These are phyloP conservation scores for Cucurbita pepo DNA, from an alignment of 306 rosid genomes.

Conservation along the genomic window DNA sequence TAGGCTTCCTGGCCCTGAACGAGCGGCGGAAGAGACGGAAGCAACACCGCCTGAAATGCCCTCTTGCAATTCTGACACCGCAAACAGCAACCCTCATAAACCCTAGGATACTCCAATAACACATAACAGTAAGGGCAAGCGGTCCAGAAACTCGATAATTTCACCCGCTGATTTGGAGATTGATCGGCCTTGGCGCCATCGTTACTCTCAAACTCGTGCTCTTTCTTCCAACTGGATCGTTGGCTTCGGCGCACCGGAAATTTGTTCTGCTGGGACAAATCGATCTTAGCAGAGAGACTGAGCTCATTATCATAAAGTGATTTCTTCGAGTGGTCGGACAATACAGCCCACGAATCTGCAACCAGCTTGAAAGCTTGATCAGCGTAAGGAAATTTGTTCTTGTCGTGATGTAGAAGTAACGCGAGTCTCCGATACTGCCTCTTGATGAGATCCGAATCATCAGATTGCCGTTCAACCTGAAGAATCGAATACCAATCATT, in stretches of 20 bases:
- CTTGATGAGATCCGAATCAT: constrained; percentile 43
- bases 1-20: constrained; percentile 76
- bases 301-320: constrained; percentile 37
- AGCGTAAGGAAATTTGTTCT: constrained; percentile 49
- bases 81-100: constrained; percentile 60
- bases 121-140: constrained; percentile 81
- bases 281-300: constrained; percentile 32
- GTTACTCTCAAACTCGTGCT: not conserved
- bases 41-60: constrained; percentile 42
- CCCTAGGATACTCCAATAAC: constrained; percentile 57
- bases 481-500: constrained; percentile 76
- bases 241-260: constrained; percentile 37
- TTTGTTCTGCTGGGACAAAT: constrained; percentile 37
- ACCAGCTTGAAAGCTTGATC: constrained; percentile 71
- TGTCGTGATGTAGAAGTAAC: constrained; percentile 70
- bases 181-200: not conserved
- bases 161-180: constrained; percentile 15
- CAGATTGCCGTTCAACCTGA: constrained; percentile 40
- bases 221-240: constrained; percentile 6
- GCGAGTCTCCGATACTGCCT: constrained; percentile 62
- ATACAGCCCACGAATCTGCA: constrained; percentile 62
- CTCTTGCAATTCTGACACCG: constrained; percentile 69
- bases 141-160: constrained; percentile 62
- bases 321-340: constrained; percentile 48
- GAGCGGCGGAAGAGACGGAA: constrained; percentile 42